Percentiles rank a stretch among this genome's conserved stretches.
phyloP scores from a whole-genome alignment of 1,139 yeast genomes.

The Pichia cactophila region DNA sequence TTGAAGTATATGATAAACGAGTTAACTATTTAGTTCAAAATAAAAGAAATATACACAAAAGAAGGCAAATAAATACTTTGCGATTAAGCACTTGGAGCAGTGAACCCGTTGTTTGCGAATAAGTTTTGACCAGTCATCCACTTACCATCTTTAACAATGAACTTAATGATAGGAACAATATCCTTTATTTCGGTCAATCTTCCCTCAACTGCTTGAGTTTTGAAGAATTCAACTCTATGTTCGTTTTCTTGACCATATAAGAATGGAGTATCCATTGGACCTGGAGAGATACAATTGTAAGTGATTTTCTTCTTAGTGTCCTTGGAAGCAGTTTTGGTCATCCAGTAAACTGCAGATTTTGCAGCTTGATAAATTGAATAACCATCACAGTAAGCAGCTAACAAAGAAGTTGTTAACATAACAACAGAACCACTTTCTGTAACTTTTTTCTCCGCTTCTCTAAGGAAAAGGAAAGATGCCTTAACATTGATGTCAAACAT shows the following conservation, averaged over 20 bases:
- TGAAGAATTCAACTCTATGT: slow-evolving; percentile 47
- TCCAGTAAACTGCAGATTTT: slow-evolving; percentile 55
- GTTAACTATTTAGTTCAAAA: too few species aligned
- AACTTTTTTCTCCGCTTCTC: slow-evolving; percentile 47
- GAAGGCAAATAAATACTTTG: neutral
- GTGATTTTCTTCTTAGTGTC: slow-evolving; percentile 45
- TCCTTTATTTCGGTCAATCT: slow-evolving; percentile 53
- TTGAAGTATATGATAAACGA: too few species aligned
- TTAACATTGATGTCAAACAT: slow-evolving; percentile 51
- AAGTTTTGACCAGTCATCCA: slow-evolving; percentile 70
- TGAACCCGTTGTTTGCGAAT: slow-evolving; percentile 58
- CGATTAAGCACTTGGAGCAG: slow-evolving; percentile 35
- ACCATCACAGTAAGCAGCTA: slow-evolving; percentile 57
- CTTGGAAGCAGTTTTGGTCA: slow-evolving; percentile 50
- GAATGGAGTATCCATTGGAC: slow-evolving; percentile 69
- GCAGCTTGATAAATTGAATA: slow-evolving; percentile 55
- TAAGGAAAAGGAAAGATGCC: slow-evolving; percentile 53
- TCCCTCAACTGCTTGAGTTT: slow-evolving; percentile 39
- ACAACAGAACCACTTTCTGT: slow-evolving; percentile 49
- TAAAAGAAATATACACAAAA: neutral
- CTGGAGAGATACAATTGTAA: slow-evolving; percentile 58
- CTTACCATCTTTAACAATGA: slow-evolving; percentile 56
- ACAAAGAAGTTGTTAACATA: slow-evolving; percentile 51
- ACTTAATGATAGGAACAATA: slow-evolving; percentile 55
- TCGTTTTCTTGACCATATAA: slow-evolving; percentile 53